These are phyloP conservation scores for Cubamyces lactineus DNA, from an alignment of 768 basidiomycete species.

Conservation along the genomic window DNA sequence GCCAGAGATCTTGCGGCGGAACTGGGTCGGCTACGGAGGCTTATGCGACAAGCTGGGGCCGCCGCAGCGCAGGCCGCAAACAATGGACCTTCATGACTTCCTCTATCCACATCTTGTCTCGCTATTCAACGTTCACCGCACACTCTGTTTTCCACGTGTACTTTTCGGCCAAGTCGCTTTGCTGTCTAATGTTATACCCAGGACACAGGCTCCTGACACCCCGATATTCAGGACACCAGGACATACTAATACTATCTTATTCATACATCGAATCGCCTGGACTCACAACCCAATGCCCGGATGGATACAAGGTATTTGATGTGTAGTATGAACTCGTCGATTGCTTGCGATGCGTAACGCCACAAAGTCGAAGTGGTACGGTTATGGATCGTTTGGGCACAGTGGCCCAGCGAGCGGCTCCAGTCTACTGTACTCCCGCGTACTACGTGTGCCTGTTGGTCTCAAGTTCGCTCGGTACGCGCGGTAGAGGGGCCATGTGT, in stretches of 20 bases:
- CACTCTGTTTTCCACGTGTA: not conserved
- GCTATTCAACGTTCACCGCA: not conserved
- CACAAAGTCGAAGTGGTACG: too few species aligned
- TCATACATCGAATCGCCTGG: not conserved
- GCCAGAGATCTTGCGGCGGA: slow-evolving; percentile 62
- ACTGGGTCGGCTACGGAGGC: slow-evolving; percentile 66
- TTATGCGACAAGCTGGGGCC: slow-evolving; percentile 63
- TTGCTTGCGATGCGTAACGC: too few species aligned
- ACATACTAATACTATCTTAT: slow-evolving; percentile 12
- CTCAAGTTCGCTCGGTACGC: too few species aligned
- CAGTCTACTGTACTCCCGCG: too few species aligned
- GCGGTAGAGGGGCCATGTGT: too few species aligned
- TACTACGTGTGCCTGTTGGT: too few species aligned
- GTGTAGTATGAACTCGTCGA: too few species aligned
- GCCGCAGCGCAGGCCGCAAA: slow-evolving; percentile 19
- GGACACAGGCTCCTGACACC: slow-evolving; percentile 8
- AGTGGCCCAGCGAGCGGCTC: too few species aligned
- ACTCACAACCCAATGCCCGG: too few species aligned
- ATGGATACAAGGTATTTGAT: too few species aligned
- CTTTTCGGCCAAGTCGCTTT: slow-evolving; percentile 10
- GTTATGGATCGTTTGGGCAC: too few species aligned
- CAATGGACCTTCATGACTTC: slow-evolving; percentile 19
- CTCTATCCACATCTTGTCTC: not conserved
- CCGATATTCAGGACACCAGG: slow-evolving; percentile 11
- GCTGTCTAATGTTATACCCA: slow-evolving; percentile 19